Evolutionary conservation across 768 basidiomycete genomes (phyloP), one percentile per base, ranked within the genome.

Genomic region (Tulasnella sp.): DNA sequence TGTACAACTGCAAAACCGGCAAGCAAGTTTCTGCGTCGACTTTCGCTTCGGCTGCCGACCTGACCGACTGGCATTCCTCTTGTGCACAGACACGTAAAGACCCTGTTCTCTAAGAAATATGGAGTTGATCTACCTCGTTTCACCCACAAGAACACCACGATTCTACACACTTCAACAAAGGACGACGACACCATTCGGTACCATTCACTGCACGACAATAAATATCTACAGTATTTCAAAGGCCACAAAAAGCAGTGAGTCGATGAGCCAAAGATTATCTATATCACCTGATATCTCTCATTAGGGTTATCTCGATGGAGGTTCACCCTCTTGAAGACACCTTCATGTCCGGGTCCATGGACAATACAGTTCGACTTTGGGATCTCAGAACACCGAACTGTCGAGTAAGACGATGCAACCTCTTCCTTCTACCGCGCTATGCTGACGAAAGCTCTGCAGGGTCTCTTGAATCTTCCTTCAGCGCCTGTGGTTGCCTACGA

Each of bases 281-380:
- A 24, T 2, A 31, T 14, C 37, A 73, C 48, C 58, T 31, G 18
- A 46, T 20, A 37, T 24, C 40, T 41, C 0, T 6, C 31, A 1
- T 12, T 82, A 89, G 92, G 80, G 98, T 99, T 3, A 90, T 94
- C 46, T 97, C 97, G 0, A 88, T 99, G 16, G 94, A 97, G 85
- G 92, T 99, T 80, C 96, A 94, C 0, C 98, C 98, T 0, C 89
- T 93, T 0, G 95, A 98, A 84, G 97, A 99, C 84, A 94, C 94
- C 0, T 99, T 99, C 88, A 93, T 99, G 90, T 98, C 97, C 16
- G 94, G 92, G 2, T 95, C 97, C 0, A 88, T 95, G 85, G 98
- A 99, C 88, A 95, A 93, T 84, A 98, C 96, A 1, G 97, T 99
- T 28, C 92, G 97, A 40, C 87, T 99, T 24, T 99, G 98, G 98